A percentile compares a stretch with the other conserved stretches of the same genome.
phyloP scores from a whole-genome alignment of 2,329 filamentous ascomycete species.

The Colletotrichum lini region DNA sequence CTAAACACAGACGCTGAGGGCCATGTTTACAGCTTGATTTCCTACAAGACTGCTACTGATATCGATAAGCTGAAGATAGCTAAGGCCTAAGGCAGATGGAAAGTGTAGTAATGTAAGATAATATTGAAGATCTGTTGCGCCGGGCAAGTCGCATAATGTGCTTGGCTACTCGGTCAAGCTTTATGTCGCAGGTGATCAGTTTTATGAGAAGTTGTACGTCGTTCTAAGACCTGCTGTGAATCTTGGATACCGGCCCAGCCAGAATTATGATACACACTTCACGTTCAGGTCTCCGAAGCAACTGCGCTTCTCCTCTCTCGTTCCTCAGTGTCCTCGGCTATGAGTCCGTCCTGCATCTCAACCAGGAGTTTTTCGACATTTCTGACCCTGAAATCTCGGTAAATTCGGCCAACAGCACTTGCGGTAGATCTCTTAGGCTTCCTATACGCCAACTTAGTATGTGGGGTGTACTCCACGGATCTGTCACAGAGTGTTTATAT shows the following conservation, averaged over 20 bases:
- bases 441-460: background rate
- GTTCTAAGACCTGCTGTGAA: background rate
- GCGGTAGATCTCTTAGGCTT: background rate
- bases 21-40: too few relatives aligned
- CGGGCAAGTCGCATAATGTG: too few relatives aligned
- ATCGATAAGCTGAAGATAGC: too few relatives aligned
- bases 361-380: background rate
- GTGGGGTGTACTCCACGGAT: background rate
- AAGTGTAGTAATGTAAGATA: too few relatives aligned
- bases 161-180: too few relatives aligned
- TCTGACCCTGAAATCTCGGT: background rate
- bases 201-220: too few relatives aligned
- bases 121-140: too few relatives aligned
- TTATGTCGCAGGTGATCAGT: too few relatives aligned
- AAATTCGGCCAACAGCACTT: background rate
- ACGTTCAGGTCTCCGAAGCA: background rate
- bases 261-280: background rate
- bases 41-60: too few relatives aligned
- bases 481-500: too few relatives aligned
- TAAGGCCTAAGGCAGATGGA: too few relatives aligned
- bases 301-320: background rate
- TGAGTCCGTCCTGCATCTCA: conserved; percentile 8
- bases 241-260: background rate
- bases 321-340: background rate
- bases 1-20: too few relatives aligned